These are phyloP conservation scores for Stephanodiscus minutulus DNA, from an alignment of 108 stramenopile species.

Conservation along the genomic window DNA sequence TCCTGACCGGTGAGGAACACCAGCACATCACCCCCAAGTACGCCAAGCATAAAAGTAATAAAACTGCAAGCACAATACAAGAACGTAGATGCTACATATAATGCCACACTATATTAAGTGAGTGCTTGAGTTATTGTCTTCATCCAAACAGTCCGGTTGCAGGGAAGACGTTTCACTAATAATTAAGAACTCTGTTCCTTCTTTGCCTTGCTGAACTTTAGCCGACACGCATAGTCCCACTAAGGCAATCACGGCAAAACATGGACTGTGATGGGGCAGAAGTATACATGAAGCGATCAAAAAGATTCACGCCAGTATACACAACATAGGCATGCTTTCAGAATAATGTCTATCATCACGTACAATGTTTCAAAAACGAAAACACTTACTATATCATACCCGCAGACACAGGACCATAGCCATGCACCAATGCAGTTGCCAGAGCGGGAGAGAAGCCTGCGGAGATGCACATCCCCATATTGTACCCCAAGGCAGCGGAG, in stretches of 20 bases:
- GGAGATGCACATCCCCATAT: constrained; percentile 60
- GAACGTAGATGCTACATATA: not conserved
- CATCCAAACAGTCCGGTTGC: not conserved
- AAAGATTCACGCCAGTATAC: not conserved
- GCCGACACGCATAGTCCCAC: constrained; percentile 49
- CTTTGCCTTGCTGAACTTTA: constrained; percentile 7
- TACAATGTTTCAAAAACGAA: not conserved
- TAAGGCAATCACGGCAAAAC: constrained; percentile 49
- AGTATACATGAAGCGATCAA: not conserved
- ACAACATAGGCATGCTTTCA: not conserved
- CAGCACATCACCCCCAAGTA: too few species aligned
- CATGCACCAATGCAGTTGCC: constrained; percentile 58
- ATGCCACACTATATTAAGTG: not conserved
- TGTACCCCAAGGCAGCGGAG: constrained; percentile 63
- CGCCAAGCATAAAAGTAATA: too few species aligned
- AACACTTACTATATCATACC: constrained; percentile 48
- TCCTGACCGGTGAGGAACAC: too few species aligned
- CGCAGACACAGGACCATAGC: constrained; percentile 39
- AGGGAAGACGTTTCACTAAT: not conserved
- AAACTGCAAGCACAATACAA: too few species aligned
- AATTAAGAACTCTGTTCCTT: not conserved
- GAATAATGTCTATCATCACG: not conserved
- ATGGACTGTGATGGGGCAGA: constrained; percentile 12
- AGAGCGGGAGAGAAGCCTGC: constrained; percentile 67
- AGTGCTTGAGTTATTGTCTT: too few species aligned